These are phyloP conservation scores for Panicum virgatum DNA, from an alignment of 202 grass and related monocot species.

Conservation along the genomic window DNA sequence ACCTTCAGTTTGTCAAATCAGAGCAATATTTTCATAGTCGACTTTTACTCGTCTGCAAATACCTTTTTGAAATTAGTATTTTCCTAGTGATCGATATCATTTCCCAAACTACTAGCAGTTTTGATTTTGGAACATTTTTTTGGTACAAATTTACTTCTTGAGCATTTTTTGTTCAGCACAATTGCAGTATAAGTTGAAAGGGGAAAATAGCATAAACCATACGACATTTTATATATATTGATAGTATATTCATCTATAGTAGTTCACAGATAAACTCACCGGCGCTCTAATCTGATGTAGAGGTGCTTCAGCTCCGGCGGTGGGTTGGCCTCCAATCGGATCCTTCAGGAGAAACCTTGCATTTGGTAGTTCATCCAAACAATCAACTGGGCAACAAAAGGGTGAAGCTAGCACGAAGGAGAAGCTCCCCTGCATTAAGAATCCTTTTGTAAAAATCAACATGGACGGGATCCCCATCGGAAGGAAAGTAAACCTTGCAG, in stretches of 20 bases:
- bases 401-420: slow-evolving; percentile 38
- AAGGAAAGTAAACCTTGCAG: slow-evolving; percentile 82
- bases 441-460: slow-evolving; percentile 84
- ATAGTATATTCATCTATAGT: slow-evolving; percentile 1
- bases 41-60: slow-evolving; percentile 17
- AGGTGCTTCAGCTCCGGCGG: slow-evolving; percentile 58
- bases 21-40: neutral
- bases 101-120: neutral
- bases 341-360: slow-evolving; percentile 88
- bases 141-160: neutral
- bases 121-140: neutral
- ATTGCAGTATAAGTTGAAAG: slow-evolving; percentile 10
- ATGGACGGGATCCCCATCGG: slow-evolving; percentile 98
- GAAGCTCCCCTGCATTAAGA: slow-evolving; percentile 55
- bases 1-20: slow-evolving; percentile 29
- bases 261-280: slow-evolving; percentile 26
- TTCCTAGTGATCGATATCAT: neutral
- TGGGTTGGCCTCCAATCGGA: slow-evolving; percentile 93
- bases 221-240: neutral
- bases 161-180: neutral
- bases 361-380: slow-evolving; percentile 59
- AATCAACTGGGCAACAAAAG: slow-evolving; percentile 44
- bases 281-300: slow-evolving; percentile 39
- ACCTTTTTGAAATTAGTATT: neutral
- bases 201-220: neutral